Evolutionary conservation across 306 rosid genomes (phyloP).

Genomic region (Crotalaria pallida): DNA sequence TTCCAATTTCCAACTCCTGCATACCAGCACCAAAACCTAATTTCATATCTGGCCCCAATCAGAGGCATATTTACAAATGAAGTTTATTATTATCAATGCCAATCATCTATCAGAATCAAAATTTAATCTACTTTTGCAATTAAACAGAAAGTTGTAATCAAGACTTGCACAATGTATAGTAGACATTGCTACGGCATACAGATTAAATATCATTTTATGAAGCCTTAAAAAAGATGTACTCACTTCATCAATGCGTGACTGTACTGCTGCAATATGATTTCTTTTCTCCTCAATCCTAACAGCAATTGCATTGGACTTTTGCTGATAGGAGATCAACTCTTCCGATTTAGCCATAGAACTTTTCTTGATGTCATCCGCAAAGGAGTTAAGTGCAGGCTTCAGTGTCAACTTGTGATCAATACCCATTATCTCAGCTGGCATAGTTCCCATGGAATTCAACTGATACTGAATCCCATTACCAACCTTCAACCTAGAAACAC

Average conservation of each 20-base stretch:
- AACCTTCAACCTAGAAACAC: slow-evolving; percentile 65
- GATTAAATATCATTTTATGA: background rate
- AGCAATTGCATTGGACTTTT: slow-evolving; percentile 49
- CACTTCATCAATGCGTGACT: slow-evolving; percentile 51
- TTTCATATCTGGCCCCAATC: background rate
- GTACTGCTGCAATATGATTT: slow-evolving; percentile 40
- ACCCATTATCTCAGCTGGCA: slow-evolving; percentile 79
- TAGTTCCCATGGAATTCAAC: slow-evolving; percentile 65
- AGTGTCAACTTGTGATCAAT: slow-evolving; percentile 54
- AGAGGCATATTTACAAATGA: background rate
- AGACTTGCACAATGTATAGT: background rate
- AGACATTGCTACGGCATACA: background rate
- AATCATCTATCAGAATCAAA: slow-evolving; percentile 1
- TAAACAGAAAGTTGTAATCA: background rate
- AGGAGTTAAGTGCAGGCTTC: slow-evolving; percentile 58
- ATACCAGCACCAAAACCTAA: background rate
- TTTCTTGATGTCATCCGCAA: slow-evolving; percentile 51
- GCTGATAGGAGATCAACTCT: slow-evolving; percentile 53
- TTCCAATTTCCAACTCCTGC: background rate
- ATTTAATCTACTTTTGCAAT: background rate
- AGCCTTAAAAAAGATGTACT: slow-evolving; percentile 26
- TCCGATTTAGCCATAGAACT: slow-evolving; percentile 61
- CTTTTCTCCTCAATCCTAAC: slow-evolving; percentile 58
- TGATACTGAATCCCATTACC: slow-evolving; percentile 56
- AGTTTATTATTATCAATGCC: background rate